These are phyloP conservation scores for Thermoascus crustaceus DNA, from an alignment of 2,329 filamentous ascomycete species.

Conservation along the genomic window DNA sequence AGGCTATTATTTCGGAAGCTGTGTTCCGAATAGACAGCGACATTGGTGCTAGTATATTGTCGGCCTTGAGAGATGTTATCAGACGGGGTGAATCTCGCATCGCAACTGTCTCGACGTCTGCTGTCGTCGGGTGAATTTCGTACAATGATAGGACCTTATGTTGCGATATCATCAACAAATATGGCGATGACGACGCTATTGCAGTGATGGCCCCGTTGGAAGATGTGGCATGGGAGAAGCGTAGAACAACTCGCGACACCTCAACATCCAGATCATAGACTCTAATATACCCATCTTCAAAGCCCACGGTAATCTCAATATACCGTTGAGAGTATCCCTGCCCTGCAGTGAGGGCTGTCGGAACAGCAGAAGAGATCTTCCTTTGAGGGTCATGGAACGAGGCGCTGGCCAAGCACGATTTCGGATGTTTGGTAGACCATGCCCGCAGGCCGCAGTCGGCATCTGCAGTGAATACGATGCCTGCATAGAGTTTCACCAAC, in stretches of 20 bases:
- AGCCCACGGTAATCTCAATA: conserved; percentile 60
- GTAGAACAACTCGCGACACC: conserved; percentile 36
- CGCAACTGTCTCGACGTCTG: conserved; percentile 5
- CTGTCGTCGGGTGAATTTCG: conserved; percentile 40
- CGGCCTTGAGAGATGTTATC: conserved; percentile 70
- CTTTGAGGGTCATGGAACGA: conserved; percentile 17
- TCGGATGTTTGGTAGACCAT: conserved; percentile 62
- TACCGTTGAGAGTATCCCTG: conserved; percentile 34
- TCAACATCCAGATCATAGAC: conserved; percentile 55
- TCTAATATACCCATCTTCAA: conserved; percentile 61
- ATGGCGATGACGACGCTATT: conserved; percentile 65
- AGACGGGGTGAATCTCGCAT: conserved; percentile 45
- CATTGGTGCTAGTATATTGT: conserved; percentile 68
- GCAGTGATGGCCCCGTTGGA: conserved; percentile 59
- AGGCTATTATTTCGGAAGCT: conserved; percentile 59
- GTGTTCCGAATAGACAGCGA: conserved; percentile 73
- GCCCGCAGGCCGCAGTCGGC: conserved; percentile 60
- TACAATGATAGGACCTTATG: conserved; percentile 70
- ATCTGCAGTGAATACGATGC: conserved; percentile 71
- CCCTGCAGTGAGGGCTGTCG: conserved; percentile 47
- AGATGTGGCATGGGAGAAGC: conserved; percentile 55
- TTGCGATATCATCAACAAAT: conserved; percentile 69
- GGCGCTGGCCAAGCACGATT: conserved; percentile 48
- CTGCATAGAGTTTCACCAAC: conserved; percentile 68
- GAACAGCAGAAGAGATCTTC: conserved; percentile 55